A percentile compares a stretch with the other conserved stretches of the same genome.
Evolutionary conservation across 306 rosid species (phyloP).

Genomic region (Begonia masoniana): DNA sequence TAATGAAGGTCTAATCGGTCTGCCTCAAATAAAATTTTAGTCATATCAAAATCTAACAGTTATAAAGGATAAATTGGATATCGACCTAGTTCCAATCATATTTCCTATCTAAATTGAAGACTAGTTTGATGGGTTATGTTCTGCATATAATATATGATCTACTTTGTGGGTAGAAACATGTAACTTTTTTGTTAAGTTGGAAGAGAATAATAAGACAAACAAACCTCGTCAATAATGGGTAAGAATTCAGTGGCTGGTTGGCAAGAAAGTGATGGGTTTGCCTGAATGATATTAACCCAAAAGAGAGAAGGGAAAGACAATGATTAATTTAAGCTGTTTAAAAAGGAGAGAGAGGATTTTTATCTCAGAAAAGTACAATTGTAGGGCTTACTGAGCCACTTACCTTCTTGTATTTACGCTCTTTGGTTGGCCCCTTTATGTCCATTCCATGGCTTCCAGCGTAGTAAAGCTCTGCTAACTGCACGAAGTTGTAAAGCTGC

Average conservation of each 20-base stretch:
- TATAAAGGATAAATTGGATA: no score
- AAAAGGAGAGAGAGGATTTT: background rate
- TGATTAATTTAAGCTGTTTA: background rate
- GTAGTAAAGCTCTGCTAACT: conserved; percentile 62
- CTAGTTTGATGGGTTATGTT: no score
- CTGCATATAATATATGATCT: no score
- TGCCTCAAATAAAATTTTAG: no score
- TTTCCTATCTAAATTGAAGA: no score
- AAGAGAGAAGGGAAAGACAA: background rate
- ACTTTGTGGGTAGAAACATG: no score
- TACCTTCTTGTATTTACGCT: conserved; percentile 34
- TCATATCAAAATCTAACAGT: no score
- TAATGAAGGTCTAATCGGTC: no score
- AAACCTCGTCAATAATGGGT: conserved; percentile 79
- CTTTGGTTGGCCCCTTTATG: conserved; percentile 74
- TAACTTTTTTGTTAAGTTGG: no score
- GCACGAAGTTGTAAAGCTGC: conserved; percentile 69
- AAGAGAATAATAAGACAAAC: conserved; percentile 1
- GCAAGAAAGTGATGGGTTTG: conserved; percentile 34
- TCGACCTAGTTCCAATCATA: no score
- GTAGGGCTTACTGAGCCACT: no score
- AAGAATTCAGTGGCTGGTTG: conserved; percentile 78
- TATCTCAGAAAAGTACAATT: background rate
- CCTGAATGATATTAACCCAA: conserved; percentile 28
- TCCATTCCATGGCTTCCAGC: conserved; percentile 99